phyloP scores from a whole-genome alignment of 2,329 filamentous ascomycete genomes.

The Talaromyces atroroseus region DNA sequence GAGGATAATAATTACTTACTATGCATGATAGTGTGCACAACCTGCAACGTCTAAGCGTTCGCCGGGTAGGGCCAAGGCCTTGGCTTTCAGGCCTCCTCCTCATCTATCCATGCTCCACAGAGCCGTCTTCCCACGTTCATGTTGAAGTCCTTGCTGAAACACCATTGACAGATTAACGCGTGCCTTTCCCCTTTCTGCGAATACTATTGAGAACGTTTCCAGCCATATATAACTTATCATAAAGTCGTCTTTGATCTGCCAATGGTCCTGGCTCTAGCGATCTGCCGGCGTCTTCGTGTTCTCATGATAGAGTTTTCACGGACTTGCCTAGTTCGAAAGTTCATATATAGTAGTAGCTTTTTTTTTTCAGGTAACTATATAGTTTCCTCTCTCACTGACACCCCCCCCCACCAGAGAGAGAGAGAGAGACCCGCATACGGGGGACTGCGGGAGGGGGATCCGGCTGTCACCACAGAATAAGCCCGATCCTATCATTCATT shows the following conservation, averaged over 20 bases:
- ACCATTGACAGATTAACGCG: background rate
- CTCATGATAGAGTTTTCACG: conserved; percentile 1
- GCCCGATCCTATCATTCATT: conserved; percentile 2
- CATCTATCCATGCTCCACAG: background rate
- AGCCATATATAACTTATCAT: background rate
- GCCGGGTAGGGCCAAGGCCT: conserved; percentile 6
- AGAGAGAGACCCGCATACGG: conserved; percentile 4
- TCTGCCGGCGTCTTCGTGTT: background rate
- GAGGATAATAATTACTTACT: background rate
- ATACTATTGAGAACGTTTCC: background rate
- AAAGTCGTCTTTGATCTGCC: background rate
- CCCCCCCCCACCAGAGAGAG: too few relatives aligned
- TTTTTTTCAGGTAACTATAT: too few relatives aligned
- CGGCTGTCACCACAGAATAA: conserved; percentile 3
- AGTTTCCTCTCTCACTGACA: background rate
- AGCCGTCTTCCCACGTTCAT: conserved; percentile 7
- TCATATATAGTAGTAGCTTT: background rate
- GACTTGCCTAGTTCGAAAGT: background rate
- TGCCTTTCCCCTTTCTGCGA: background rate
- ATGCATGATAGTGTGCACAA: background rate
- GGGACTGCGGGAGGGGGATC: conserved; percentile 4
- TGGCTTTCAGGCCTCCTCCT: background rate
- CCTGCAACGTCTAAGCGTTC: conserved; percentile 7
- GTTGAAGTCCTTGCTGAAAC: conserved; percentile 1
- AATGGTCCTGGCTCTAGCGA: background rate